A percentile compares a stretch with the other conserved stretches of the same genome.
phyloP scores from a whole-genome alignment of 352 stramenopile genomes.

The Elongisporangium undulatum region DNA sequence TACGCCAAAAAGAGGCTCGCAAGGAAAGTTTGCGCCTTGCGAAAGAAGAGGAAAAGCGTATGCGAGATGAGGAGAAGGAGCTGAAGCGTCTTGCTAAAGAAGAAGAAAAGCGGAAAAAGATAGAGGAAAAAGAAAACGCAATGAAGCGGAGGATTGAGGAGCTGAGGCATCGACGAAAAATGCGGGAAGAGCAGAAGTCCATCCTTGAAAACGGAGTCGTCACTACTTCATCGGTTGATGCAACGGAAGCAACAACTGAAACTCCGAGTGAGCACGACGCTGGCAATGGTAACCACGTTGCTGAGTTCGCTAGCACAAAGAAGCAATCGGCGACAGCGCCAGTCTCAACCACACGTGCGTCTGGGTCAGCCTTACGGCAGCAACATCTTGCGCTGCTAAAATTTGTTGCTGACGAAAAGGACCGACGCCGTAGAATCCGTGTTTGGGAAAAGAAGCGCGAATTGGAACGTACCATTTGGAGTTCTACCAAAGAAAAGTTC shows the following conservation, averaged over 20 bases:
- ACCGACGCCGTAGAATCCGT: conserved; percentile 45
- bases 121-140: conserved; percentile 61
- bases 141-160: conserved; percentile 79
- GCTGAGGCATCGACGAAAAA: conserved; percentile 48
- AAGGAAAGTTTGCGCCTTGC: conserved; percentile 58
- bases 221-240: conserved; percentile 29
- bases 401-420: conserved; percentile 68
- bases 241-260: conserved; percentile 12
- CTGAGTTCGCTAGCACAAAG: conserved; percentile 14
- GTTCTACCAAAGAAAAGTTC: conserved; percentile 43
- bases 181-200: conserved; percentile 64
- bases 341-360: conserved; percentile 5
- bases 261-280: conserved; percentile 3
- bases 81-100: conserved; percentile 62
- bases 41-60: conserved; percentile 61
- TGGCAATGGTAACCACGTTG: not conserved
- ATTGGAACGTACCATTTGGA: conserved; percentile 50
- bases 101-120: conserved; percentile 66
- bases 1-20: conserved; percentile 58
- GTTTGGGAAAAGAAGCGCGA: conserved; percentile 48
- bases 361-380: conserved; percentile 22
- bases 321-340: not conserved
- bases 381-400: conserved; percentile 54
- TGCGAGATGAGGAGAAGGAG: conserved; percentile 69
- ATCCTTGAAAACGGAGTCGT: conserved; percentile 75